These are phyloP conservation scores for Suhomyces pyralidae DNA, from an alignment of 805 yeast genomes.

Conservation along the genomic window DNA sequence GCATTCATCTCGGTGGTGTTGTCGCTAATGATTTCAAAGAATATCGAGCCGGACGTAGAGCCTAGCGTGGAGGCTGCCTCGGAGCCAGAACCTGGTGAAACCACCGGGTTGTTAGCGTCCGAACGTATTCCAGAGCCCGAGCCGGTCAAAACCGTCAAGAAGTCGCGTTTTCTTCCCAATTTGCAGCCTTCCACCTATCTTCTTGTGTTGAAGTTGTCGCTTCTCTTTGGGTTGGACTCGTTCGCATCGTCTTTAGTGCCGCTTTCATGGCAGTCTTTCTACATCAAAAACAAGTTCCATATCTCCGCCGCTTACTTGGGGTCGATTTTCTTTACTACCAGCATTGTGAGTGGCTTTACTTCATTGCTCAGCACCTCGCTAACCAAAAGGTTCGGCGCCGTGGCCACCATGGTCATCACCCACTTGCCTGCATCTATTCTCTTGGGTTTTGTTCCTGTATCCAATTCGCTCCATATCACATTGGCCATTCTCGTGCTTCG, in stretches of 20 bases:
- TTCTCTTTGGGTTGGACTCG: constrained; percentile 42
- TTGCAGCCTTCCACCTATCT: constrained; percentile 16
- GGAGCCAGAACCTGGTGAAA: constrained; percentile 5
- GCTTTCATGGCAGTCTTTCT: constrained; percentile 46
- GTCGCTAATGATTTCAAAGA: constrained; percentile 14
- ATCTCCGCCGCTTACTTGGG: constrained; percentile 37
- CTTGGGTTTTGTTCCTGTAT: constrained; percentile 38
- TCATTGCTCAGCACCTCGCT: constrained; percentile 42
- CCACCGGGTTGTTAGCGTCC: constrained; percentile 13
- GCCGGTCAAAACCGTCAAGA: constrained; percentile 3
- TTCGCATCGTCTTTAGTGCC: constrained; percentile 44
- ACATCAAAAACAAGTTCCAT: constrained; percentile 36
- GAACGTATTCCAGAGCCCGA: background rate
- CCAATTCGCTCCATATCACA: constrained; percentile 29
- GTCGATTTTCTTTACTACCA: constrained; percentile 36
- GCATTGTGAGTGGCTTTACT: constrained; percentile 36
- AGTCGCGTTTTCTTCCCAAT: constrained; percentile 16
- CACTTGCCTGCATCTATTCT: constrained; percentile 44
- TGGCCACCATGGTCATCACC: constrained; percentile 43
- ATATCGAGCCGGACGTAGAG: constrained; percentile 13
- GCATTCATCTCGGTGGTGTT: constrained; percentile 17
- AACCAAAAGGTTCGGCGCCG: constrained; percentile 43
- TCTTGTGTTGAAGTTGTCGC: constrained; percentile 31
- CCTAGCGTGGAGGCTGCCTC: background rate
- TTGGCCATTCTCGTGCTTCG: constrained; percentile 31